phyloP scores from a whole-genome alignment of 345 rosid genomes.

The Anastatica hierochuntica region DNA sequence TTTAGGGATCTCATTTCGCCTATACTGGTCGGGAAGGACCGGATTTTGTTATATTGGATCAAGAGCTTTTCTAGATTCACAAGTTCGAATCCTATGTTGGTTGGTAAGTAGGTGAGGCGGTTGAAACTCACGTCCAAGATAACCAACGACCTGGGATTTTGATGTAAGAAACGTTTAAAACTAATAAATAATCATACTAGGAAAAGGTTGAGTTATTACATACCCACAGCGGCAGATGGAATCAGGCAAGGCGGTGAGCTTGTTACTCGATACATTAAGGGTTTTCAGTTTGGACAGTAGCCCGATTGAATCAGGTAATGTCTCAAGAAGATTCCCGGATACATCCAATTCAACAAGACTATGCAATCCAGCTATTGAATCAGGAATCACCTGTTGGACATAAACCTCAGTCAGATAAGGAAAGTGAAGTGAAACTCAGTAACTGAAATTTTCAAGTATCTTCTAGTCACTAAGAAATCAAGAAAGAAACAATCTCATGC shows the following conservation, averaged over 20 bases:
- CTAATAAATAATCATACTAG: background rate
- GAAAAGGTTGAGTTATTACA: background rate
- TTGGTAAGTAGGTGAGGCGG: constrained; percentile 67
- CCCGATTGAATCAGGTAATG: constrained; percentile 87
- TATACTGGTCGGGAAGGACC: constrained; percentile 57
- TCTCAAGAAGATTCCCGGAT: constrained; percentile 64
- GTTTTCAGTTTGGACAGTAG: constrained; percentile 54
- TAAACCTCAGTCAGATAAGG: constrained; percentile 6
- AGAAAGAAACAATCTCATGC: background rate
- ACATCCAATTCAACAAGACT: constrained; percentile 65
- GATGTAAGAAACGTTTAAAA: background rate
- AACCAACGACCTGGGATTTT: constrained; percentile 48
- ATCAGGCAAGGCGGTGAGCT: constrained; percentile 62
- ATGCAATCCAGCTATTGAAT: constrained; percentile 75
- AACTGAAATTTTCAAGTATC: background rate
- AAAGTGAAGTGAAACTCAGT: background rate
- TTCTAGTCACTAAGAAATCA: background rate
- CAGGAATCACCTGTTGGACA: constrained; percentile 65
- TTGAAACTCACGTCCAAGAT: constrained; percentile 78
- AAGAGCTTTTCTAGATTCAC: constrained; percentile 46
- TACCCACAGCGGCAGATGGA: constrained; percentile 81
- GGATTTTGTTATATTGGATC: constrained; percentile 64
- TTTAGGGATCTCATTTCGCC: constrained; percentile 62
- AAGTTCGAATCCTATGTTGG: constrained; percentile 66
- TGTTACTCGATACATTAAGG: constrained; percentile 63